Base-by-base conservation (phyloP, 2,329 filamentous ascomycete genomes). In the Xylaria sp. region DNA sequence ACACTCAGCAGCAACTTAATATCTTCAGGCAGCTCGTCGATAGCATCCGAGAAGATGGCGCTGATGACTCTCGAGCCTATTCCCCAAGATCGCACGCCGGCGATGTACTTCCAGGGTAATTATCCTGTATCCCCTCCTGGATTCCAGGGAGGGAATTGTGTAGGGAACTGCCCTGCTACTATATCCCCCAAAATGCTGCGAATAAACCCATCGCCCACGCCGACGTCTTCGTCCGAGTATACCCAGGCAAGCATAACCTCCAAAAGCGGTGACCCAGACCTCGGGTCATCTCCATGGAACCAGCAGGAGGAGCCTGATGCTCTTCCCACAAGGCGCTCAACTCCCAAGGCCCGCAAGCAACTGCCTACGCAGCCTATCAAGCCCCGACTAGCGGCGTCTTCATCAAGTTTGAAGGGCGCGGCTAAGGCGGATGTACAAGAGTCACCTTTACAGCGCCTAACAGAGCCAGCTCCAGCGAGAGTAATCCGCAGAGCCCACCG, bases 171-270 rank as follows among this genome's bases (percentile, higher is more conserved):
- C 51, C 72, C 75, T 20, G 62, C 75, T 10, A 78, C 77, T 10
- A 76, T 78, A 51, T 77, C 77, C 20, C 77, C 77, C 9, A 76
- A 76, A 65, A 73, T 76, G 72, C 55, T 78, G 61, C 73, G 72
- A 41, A 74, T 78, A 44, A 71, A 76, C n/a, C 76, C 75, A 15
- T 77, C 77, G 9, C 77, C 76, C 10, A 77, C 77, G 8, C 76
- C 73, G 20, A 72, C 69, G 20, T 74, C 76, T 2, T 78, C 76
- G n/a, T 73, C 73, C 6, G 76, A 78, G 61, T 77, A 76, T 15
- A 65, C 73, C 6, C 73, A 72, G 23, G 69, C 69, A 59, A 68
- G 54, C 44, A 62, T 75, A 37, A 8, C 39, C 20, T 9, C 54
- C 31, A 54, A 59, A 23, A 31, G 66, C 9, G 65, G 67, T n/a